Conservation (phyloP, 2,329 filamentous ascomycete species). For the Sarocladium oryzae region DNA sequence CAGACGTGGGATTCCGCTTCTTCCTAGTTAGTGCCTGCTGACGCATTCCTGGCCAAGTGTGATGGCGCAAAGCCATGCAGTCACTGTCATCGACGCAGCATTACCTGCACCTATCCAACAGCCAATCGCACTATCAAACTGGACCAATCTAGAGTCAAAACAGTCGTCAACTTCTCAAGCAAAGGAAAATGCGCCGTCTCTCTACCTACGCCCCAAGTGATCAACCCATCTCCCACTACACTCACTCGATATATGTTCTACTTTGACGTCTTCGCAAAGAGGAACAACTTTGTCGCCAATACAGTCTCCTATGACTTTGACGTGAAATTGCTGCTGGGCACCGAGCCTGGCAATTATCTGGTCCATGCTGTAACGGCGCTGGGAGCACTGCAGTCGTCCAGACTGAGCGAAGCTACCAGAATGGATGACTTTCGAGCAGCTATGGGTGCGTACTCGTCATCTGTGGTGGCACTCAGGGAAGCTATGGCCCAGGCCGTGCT, state of each 20-base stretch:
- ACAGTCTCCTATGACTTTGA: constrained; percentile 4
- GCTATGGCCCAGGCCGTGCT: neutral
- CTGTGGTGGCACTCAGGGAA: neutral
- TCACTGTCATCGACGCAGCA: neutral
- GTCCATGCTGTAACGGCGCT: constrained; percentile 3
- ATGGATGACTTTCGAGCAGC: constrained; percentile 1
- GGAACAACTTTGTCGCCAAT: constrained; percentile 5
- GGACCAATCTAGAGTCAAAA: constrained; percentile 1
- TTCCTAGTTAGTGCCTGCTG: neutral
- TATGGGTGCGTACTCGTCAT: neutral
- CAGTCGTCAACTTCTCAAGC: neutral
- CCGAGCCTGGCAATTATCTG: neutral
- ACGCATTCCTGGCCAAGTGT: neutral
- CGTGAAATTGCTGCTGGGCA: neutral
- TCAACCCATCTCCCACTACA: neutral
- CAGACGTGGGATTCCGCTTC: too few relatives aligned
- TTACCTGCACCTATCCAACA: neutral
- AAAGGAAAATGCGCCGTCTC: neutral
- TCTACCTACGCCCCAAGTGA: neutral
- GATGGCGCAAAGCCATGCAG: constrained; percentile 2
- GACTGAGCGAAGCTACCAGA: neutral
- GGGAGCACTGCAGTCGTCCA: constrained; percentile 3
- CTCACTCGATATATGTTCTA: neutral
- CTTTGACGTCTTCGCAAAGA: constrained; percentile 7
- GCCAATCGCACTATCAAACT: neutral